Base-by-base conservation (phyloP, 257 asterid genomes). In the Ophiorrhiza pumila region DNA sequence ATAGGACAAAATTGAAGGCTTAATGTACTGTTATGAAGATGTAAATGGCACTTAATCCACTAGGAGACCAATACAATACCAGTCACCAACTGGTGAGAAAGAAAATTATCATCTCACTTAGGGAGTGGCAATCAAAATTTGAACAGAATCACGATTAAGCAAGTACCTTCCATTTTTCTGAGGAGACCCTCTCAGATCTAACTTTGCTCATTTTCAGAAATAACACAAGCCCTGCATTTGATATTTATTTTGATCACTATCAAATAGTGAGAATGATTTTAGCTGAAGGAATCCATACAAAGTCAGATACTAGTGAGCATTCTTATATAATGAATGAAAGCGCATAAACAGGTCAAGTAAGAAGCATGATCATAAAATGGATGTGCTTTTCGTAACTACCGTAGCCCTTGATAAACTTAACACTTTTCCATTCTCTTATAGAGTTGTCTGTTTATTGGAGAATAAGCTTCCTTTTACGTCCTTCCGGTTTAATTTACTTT, bases 161-260 rank as follows among this genome's bases (percentile, higher is more conserved):
- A 56, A n/a, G 71, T 80, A 91, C 99, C 97, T 94, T 94, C 95
- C 96, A 78, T 85, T 76, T 89, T 69, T 94, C 99, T 62, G 89
- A 87, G 11, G 93, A 83, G 75, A 88, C 90, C 73, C 81, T 89
- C 73, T 94, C 99, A 49, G 98, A 92, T 84, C 93, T 92, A 82
- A 94, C 97, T 85, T 87, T 90, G 79, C 84, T 88, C 99, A 94
- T 94, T 86, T 92, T 94, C 88, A 88, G 74, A 90, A 88, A 91
- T 80, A 94, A 74, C 27, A 87, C 67, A 63, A 87, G 85, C 69
- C 99, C 99, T 94, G 91, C 63, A 76, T 41, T 41, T 72, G 39
- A 59, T 66, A 77, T 49, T 71, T 7, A 50, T 39, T n/a, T 35
- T 41, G 68, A 77, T 74, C 42, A 76, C 47, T 41, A 45, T 32